Base-by-base conservation (phyloP, 257 asterid genomes). In the Solanum phureja region DNA sequence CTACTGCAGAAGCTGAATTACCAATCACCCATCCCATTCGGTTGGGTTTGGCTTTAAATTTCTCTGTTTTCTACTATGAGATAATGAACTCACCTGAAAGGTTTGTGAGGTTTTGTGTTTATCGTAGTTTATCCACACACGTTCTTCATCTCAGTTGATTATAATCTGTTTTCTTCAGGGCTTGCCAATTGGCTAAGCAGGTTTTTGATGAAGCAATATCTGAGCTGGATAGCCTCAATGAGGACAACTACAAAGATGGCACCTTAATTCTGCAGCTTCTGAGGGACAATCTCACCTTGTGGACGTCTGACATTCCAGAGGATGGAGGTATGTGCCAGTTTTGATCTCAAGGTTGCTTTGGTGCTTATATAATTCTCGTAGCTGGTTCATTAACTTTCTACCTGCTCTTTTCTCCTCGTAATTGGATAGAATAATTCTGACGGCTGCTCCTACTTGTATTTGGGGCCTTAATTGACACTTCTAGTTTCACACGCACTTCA, bases 21-120 rank as follows among this genome's bases (percentile, higher is more conserved):
- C 92, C 98, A 68, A 96, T 98, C 14, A 96, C 98, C 4, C 98
- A 96, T 90, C 98, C 99, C 82, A 95, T 96, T 88, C 95, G 99
- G 56, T 81, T 96, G 98, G 99, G 99, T 11, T 88, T 96, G 95
- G 99, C 98, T 87, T 91, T 96, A 92, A 96, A 96, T 83, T 95
- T 95, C 89, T 96, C 99, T 8, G 99, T 96, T 90, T 96, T 95
- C 93, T 95, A 91, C 93, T 96, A 96, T 86, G 99, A 96, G 92
- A 96, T 96, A 86, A 86, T 92, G 92, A 95, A 94, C 88, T 92
- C 98, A 21, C 98, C 99, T 46, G 99, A 96, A 92, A 95, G 98
- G 99, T 96, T 21, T 66, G 94, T 76, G 29, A 5, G 11, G 34
- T 42, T 84, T 35, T 14, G 37, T 33, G 83, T 76, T 64, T 31